Percentiles rank a stretch among this genome's conserved stretches.
Conservation (phyloP, 2,329 filamentous ascomycete species). For the Diaporthe caulivora region DNA sequence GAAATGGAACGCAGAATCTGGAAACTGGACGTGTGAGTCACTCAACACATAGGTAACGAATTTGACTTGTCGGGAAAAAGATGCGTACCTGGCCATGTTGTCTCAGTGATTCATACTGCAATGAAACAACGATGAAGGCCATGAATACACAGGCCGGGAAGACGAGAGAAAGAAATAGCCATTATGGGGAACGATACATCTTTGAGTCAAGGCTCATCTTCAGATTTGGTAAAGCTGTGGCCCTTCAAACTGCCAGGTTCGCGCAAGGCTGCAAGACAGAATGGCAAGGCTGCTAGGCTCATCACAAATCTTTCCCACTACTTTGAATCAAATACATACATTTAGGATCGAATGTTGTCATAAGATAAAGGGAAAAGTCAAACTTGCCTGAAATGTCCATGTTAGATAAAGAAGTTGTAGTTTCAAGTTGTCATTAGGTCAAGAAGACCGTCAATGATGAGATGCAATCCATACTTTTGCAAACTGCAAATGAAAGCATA, state of each 20-base stretch:
- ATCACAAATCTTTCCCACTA: neutral
- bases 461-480: neutral
- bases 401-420: too few relatives aligned
- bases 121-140: neutral
- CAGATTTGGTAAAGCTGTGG: too few relatives aligned
- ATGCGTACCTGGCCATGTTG: neutral
- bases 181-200: rapidly evolving
- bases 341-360: too few relatives aligned
- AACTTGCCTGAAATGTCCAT: neutral
- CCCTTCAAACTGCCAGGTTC: neutral
- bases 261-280: neutral
- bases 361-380: neutral
- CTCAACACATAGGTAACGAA: neutral
- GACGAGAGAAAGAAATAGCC: neutral
- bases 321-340: neutral
- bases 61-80: neutral
- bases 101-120: neutral
- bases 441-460: too few relatives aligned
- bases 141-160: neutral
- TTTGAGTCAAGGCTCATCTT: neutral
- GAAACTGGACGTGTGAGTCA: too few relatives aligned
- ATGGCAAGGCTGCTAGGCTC: neutral
- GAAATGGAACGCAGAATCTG: too few relatives aligned
- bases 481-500: neutral
- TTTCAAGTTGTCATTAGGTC: too few relatives aligned